Evolutionary conservation across 768 basidiomycete genomes (phyloP).

Genomic region (Boletus insuetus): DNA sequence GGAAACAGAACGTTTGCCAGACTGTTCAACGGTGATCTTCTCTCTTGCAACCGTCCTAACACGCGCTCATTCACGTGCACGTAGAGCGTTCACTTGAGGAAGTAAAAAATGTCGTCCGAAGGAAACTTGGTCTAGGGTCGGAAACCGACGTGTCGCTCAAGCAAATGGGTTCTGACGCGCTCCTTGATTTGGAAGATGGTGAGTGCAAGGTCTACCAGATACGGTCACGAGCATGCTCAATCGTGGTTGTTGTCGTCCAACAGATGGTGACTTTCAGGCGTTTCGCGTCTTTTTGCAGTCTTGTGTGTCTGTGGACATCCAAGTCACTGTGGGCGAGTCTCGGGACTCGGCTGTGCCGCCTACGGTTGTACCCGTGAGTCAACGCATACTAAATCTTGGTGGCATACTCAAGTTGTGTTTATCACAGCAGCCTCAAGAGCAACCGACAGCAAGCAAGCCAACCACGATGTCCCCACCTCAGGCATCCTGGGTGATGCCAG

Average conservation of each 20-base stretch:
- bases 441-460: not conserved
- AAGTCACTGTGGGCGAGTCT: constrained; percentile 23
- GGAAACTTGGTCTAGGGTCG: constrained; percentile 53
- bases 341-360: not conserved
- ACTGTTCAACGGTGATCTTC: constrained; percentile 39
- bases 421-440: not conserved
- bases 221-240: not conserved
- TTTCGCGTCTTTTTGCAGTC: constrained; percentile 49
- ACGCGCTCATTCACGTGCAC: constrained; percentile 4
- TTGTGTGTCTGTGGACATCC: constrained; percentile 38
- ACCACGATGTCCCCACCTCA: not conserved
- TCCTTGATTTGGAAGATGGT: constrained; percentile 80
- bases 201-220: not conserved
- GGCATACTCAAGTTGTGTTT: not conserved
- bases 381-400: not conserved
- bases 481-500: too few species aligned
- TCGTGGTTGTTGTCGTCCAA: not conserved
- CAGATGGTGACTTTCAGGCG: constrained; percentile 81
- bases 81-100: constrained; percentile 62
- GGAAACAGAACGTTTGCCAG: constrained; percentile 38
- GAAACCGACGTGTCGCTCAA: constrained; percentile 37
- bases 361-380: constrained; percentile 11
- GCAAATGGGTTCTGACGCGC: constrained; percentile 53
- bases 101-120: constrained; percentile 54
- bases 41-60: not conserved